Evolutionary conservation across 2,329 filamentous ascomycete genomes (phyloP).

Genomic region (Truncatella angustata): DNA sequence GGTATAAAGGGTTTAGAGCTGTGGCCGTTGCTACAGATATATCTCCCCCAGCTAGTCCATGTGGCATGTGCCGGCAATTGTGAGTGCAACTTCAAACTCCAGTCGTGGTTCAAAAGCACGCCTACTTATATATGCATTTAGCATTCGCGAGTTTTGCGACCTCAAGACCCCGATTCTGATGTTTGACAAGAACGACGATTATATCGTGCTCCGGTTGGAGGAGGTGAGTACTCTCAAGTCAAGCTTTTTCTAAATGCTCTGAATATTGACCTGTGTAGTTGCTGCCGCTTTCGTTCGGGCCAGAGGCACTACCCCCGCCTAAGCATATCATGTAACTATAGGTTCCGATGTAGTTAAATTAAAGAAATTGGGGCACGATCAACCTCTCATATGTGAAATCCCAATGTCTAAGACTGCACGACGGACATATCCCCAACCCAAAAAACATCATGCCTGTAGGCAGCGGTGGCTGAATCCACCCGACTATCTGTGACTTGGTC

Average conservation of each 20-base stretch:
- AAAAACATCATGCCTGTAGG: too few relatives aligned
- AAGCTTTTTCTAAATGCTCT: neutral
- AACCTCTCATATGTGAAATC: too few relatives aligned
- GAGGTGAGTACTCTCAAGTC: conserved; percentile 45
- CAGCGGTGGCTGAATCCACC: too few relatives aligned
- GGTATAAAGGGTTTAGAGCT: conserved; percentile 64
- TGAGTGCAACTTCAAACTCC: conserved; percentile 39
- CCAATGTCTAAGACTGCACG: too few relatives aligned
- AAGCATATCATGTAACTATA: conserved; percentile 8
- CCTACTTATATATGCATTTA: conserved; percentile 25
- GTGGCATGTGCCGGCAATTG: conserved; percentile 96
- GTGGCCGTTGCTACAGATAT: conserved; percentile 85
- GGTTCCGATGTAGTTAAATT: neutral
- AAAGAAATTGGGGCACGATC: too few relatives aligned
- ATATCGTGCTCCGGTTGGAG: conserved; percentile 66
- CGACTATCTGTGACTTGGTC: too few relatives aligned
- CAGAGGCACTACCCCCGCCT: conserved; percentile 51
- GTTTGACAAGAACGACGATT: conserved; percentile 82
- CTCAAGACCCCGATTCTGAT: conserved; percentile 78
- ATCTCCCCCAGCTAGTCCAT: conserved; percentile 68
- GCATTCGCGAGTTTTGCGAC: conserved; percentile 74
- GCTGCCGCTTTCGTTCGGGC: conserved; percentile 67
- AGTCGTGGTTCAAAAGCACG: neutral
- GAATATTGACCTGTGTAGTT: conserved; percentile 36
- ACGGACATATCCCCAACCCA: too few relatives aligned